phyloP scores from a whole-genome alignment of 1,284 basidiomycete species.

The Veloboletus limbatus region DNA sequence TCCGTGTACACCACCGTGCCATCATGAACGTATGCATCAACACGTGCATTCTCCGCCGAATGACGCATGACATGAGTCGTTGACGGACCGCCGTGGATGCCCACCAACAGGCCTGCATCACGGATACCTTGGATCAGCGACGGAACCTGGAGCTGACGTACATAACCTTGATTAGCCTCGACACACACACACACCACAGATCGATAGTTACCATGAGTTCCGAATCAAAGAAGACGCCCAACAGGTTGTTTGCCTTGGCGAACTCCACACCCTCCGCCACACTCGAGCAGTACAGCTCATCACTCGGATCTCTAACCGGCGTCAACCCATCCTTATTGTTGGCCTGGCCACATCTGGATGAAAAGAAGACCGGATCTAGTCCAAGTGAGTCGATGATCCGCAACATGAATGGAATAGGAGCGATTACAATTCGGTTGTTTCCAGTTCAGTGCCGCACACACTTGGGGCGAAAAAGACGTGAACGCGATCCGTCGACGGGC shows the following conservation, averaged over 20 bases:
- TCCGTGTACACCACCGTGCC: conserved; percentile 66
- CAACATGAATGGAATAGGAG: conserved; percentile 12
- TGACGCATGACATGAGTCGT: conserved; percentile 42
- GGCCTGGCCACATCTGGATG: conserved; percentile 79
- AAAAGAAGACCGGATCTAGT: conserved; percentile 94
- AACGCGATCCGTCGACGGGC: conserved; percentile 77
- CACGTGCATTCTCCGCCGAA: conserved; percentile 46
- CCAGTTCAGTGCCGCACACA: conserved; percentile 93
- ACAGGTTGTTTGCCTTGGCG: conserved; percentile 88
- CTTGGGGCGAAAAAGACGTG: conserved; percentile 83
- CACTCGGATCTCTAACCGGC: conserved; percentile 48
- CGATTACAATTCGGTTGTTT: conserved; percentile 95
- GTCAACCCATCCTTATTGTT: conserved; percentile 38
- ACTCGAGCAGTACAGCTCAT: conserved; percentile 54
- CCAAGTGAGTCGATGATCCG: conserved; percentile 20
- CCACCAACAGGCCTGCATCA: conserved; percentile 84
- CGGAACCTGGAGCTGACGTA: conserved; percentile 75
- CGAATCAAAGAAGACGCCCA: conserved; percentile 92
- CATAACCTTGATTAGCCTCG: conserved; percentile 16
- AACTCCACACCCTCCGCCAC: conserved; percentile 93
- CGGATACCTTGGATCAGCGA: conserved; percentile 84
- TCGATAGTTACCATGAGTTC: conserved; percentile 81
- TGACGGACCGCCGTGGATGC: conserved; percentile 65
- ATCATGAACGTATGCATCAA: conserved; percentile 65
- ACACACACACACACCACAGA: too few relatives aligned